Conservation (phyloP, 208 protist genomes). For the Leishmania guyanensis region DNA sequence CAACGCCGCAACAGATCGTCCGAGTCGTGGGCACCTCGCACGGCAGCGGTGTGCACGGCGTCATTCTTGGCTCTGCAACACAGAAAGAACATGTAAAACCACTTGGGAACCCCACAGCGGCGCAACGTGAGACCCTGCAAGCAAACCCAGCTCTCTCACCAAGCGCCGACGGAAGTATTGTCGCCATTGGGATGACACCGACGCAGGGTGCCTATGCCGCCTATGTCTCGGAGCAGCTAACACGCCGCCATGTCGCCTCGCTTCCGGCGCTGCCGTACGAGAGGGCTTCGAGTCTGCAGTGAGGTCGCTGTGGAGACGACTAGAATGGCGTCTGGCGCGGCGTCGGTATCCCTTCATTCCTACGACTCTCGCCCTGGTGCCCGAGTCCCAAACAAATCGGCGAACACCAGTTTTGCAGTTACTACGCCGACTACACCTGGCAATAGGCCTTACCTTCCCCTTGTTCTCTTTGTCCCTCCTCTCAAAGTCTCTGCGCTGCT, state of each 20-base stretch:
- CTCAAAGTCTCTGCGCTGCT: not conserved
- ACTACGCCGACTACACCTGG: not conserved
- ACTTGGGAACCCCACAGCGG: not conserved
- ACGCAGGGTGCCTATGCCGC: slow-evolving; percentile 64
- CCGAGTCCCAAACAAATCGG: not conserved
- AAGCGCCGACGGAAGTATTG: not conserved
- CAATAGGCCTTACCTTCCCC: too few relatives aligned
- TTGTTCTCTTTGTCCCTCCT: too few relatives aligned
- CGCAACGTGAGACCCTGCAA: not conserved
- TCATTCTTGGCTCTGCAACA: not conserved
- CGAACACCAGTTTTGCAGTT: not conserved
- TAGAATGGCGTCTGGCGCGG: not conserved
- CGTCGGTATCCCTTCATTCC: not conserved
- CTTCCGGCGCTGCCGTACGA: slow-evolving; percentile 70
- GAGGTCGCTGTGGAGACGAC: not conserved
- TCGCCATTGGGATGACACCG: slow-evolving; percentile 50
- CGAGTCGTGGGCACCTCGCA: slow-evolving; percentile 15
- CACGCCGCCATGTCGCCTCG: slow-evolving; percentile 41
- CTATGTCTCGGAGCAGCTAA: slow-evolving; percentile 56
- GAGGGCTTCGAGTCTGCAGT: slow-evolving; percentile 15
- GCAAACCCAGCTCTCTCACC: slow-evolving; percentile 1
- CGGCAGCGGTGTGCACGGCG: slow-evolving; percentile 15
- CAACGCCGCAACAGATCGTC: slow-evolving; percentile 20
- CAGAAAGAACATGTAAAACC: not conserved
- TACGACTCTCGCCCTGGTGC: not conserved